Conservation (phyloP, 2,329 filamentous ascomycete genomes). For the Ampelomyces quisqualis region DNA sequence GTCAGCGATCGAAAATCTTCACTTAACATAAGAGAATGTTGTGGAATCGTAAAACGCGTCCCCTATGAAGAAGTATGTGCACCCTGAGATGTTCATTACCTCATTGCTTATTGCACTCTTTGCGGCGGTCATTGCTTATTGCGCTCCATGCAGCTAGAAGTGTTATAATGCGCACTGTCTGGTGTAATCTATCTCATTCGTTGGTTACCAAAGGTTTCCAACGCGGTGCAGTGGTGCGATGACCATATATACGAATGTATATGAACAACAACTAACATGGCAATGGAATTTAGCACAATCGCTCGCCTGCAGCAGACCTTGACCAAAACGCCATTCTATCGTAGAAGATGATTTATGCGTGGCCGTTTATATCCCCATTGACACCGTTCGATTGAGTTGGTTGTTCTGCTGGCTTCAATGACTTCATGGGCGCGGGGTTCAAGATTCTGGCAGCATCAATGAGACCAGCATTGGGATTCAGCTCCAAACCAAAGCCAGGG, state of each 20-base stretch:
- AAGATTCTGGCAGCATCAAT: conserved; percentile 74
- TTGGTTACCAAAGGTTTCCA: no score
- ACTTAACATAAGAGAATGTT: conserved; percentile 29
- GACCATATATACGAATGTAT: no score
- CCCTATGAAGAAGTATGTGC: no score
- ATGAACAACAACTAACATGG: no score
- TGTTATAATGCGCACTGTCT: no score
- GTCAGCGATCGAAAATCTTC: conserved; percentile 26
- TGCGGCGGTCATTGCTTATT: no score
- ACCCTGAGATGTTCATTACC: no score
- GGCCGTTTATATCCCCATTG: conserved; percentile 18
- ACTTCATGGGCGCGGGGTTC: conserved; percentile 59
- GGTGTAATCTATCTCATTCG: no score
- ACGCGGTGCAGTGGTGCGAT: conserved; percentile 8
- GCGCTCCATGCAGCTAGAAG: no score
- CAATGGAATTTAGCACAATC: no score
- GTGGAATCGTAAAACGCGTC: no score
- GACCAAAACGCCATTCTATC: conserved; percentile 7
- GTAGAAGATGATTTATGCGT: conserved; percentile 12
- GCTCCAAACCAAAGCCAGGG: conserved; percentile 84
- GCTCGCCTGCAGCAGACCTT: conserved; percentile 3
- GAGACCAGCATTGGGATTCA: conserved; percentile 79
- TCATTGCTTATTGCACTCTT: no score
- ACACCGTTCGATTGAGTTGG: conserved; percentile 10
- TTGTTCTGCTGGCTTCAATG: conserved; percentile 40